Evolutionary conservation across 768 basidiomycete genomes (phyloP), one percentile per base, ranked within the genome.

Genomic region (Boletus rubropictus): DNA sequence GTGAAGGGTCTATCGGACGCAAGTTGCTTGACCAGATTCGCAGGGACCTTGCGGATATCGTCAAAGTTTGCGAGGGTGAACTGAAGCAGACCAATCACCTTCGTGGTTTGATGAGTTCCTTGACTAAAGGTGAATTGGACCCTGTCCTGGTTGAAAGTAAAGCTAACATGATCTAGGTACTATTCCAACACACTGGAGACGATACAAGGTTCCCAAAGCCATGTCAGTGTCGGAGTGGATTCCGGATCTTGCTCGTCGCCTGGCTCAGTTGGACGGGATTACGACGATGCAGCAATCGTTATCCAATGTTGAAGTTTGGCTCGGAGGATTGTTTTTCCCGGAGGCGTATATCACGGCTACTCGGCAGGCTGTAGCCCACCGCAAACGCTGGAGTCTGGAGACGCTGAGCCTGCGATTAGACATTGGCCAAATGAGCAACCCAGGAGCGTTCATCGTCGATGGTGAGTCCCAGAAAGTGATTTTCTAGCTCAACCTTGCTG

Each of bases 321-420:
- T 98, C 12, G 93, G 95, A 20, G 89, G 90, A 0, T 67, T 99
- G 47, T 97, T 98, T 77, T 93, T 89, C 78, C 96, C 95, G 1
- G 90, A 94, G 60, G 94, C 93, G 3, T 98, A 92, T 63, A 78
- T 98, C 58, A 97, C 95, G 1, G 95, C 95, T 2, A 94, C 92
- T 2, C 78, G 95, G 42, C 95, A 99, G 66, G 82, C 89, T n/a
- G 88, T 93, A 5, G 96, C 95, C 2, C 94, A 97, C 63, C 76
- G 83, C 46, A 91, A 86, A 70, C 82, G 83, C 54, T 90, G 89
- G 86, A 94, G 91, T 66, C 69, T 99, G 52, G 95, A 99, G 67
- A 91, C 89, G 7, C 64, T 98, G 57, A 72, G 79, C 47, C 67
- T 98, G 31, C 71, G 83, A 47, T 72, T 99, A 18, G 90, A 90